Base-by-base conservation (phyloP, 148 eudicot species). In the Beta vulgaris region DNA sequence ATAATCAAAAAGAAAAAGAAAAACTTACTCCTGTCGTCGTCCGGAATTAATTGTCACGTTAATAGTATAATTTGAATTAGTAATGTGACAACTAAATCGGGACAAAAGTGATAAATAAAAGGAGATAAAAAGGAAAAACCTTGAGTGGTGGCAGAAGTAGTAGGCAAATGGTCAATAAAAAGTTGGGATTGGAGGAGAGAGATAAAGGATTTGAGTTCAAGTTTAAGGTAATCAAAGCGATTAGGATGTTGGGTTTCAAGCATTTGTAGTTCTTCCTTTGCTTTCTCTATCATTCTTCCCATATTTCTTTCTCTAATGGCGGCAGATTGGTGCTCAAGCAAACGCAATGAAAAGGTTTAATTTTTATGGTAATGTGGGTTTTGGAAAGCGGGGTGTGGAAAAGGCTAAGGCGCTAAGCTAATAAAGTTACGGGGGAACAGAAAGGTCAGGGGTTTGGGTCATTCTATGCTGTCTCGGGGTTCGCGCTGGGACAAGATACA, bases 141-240 rank as follows among this genome's bases (percentile, higher is more conserved):
- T 83, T 71, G 84, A 65, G 86, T 81, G 51, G 83, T 70, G 63
- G 86, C 81, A 78, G 81, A 86, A 70, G 81, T 18, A 31, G 71
- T 31, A 49, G 82, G 77, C 23, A 59, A 69, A 44, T 72, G n/a
- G 6, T 36, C 3, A 60, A 31, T 0, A 62, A 23, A 3, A 43
- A 64, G 61, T 58, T 80, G 85, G 48, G 84, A 82, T 1, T 77
- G 66, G 4, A 84, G 80, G 32, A 77, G 80, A 65, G 76, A 68
- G 19, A 92, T 92, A 76, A 92, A 83, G 68, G 90, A 85, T 44
- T 80, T 85, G 71, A 92, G 91, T 29, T 92, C 92, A 40, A 63
- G 37, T 57, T 92, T 92, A 3, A 90, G 74, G 71, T 72, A 82
- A 65, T 79, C 58, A 73, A 88, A 90, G 25, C 78, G 80, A 44